Percentiles rank a stretch among this genome's conserved stretches.
Evolutionary conservation across 495 filamentous ascomycete species (phyloP).

Genomic region (Hypoxylon cercidicola): DNA sequence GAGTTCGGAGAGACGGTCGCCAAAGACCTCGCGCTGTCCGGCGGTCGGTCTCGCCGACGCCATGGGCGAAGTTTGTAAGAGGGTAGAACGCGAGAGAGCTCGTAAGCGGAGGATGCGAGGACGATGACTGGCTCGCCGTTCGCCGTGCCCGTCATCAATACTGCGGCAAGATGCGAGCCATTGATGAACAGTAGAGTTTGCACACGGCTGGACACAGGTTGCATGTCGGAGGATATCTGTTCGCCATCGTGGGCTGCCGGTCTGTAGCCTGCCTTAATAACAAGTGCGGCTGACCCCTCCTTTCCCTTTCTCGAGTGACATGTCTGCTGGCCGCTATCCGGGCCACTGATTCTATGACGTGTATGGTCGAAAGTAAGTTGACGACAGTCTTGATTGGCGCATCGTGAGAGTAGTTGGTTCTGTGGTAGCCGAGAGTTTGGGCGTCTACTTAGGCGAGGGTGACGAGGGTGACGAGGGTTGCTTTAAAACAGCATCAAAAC

Average conservation of each 20-base stretch:
- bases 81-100: background rate
- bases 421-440: conserved; percentile 1
- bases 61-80: conserved; percentile 4
- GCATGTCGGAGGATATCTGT: conserved; percentile 1
- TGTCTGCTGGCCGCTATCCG: background rate
- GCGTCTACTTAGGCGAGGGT: background rate
- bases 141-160: conserved; percentile 8
- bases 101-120: background rate
- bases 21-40: conserved; percentile 12
- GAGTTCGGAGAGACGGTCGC: conserved; percentile 45
- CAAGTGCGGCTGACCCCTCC: conserved; percentile 17
- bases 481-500: conserved; percentile 38
- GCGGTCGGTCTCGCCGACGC: conserved; percentile 10
- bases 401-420: background rate
- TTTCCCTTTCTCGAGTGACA: background rate
- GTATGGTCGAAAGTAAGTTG: background rate
- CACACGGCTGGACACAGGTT: conserved; percentile 1
- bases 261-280: conserved; percentile 28
- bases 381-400: conserved; percentile 9
- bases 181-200: background rate
- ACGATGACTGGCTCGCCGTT: conserved; percentile 1
- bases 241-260: background rate
- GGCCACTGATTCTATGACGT: conserved; percentile 4
- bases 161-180: background rate
- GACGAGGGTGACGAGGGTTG: conserved; percentile 1